Evolutionary conservation across 495 filamentous ascomycete genomes (phyloP).

Genomic region (Penicillium diatomitis): DNA sequence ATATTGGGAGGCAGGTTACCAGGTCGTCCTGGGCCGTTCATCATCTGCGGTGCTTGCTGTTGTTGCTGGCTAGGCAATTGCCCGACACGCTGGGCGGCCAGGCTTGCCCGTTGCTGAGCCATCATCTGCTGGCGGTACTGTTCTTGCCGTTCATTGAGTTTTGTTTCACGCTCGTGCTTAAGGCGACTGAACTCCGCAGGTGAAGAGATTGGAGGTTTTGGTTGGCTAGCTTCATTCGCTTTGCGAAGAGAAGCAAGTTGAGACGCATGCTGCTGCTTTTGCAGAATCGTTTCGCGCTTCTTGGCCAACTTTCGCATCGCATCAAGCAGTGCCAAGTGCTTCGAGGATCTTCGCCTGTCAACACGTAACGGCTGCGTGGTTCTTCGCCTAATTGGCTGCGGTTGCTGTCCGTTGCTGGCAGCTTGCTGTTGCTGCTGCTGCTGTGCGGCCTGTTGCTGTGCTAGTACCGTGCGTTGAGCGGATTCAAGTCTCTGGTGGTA

Average conservation of each 20-base stretch:
- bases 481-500: conserved; percentile 74
- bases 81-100: conserved; percentile 35
- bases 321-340: conserved; percentile 81
- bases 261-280: conserved; percentile 78
- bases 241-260: conserved; percentile 62
- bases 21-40: conserved; percentile 32
- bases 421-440: conserved; percentile 46
- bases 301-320: conserved; percentile 92
- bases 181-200: conserved; percentile 83
- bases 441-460: conserved; percentile 50
- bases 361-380: conserved; percentile 69
- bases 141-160: conserved; percentile 63
- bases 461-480: conserved; percentile 57
- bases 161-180: conserved; percentile 75
- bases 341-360: conserved; percentile 74
- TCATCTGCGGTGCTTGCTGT: conserved; percentile 13
- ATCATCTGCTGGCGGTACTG: conserved; percentile 56
- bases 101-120: conserved; percentile 47
- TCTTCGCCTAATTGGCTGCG: conserved; percentile 51
- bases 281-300: conserved; percentile 73
- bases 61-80: conserved; percentile 30
- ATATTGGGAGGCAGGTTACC: conserved; percentile 32
- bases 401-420: conserved; percentile 45
- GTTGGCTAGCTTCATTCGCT: conserved; percentile 56
- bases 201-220: conserved; percentile 52